A percentile compares a stretch with the other conserved stretches of the same genome.
phyloP scores from a whole-genome alignment of 305 asterid genomes.

The Fraxinus baroniana region DNA sequence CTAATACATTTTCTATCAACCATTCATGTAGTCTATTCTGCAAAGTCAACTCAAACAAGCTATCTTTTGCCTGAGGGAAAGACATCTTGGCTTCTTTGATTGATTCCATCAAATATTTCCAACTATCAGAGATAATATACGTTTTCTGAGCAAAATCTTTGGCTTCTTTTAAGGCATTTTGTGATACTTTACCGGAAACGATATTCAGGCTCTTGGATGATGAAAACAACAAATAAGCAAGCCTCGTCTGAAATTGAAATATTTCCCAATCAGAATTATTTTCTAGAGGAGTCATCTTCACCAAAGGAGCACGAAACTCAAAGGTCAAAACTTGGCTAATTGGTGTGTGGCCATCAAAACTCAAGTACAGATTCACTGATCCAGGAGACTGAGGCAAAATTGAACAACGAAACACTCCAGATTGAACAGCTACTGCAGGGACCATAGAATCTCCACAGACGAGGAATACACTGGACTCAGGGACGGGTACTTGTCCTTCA shows the following conservation, averaged over 20 bases:
- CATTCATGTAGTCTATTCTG: constrained; percentile 74
- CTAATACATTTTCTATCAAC: constrained; percentile 73
- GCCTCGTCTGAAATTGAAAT: constrained; percentile 71
- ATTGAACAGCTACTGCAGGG: constrained; percentile 62
- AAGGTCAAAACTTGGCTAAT: constrained; percentile 71
- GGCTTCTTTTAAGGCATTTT: constrained; percentile 64
- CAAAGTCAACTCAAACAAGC: constrained; percentile 71
- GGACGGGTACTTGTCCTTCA: constrained; percentile 41
- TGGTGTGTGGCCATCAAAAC: constrained; percentile 74
- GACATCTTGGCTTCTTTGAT: constrained; percentile 50
- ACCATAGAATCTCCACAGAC: constrained; percentile 67
- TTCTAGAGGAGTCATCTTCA: constrained; percentile 35
- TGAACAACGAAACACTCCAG: constrained; percentile 79
- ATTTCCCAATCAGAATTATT: constrained; percentile 62
- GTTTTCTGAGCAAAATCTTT: constrained; percentile 58
- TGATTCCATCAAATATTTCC: constrained; percentile 55
- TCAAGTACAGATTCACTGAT: constrained; percentile 60
- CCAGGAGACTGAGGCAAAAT: constrained; percentile 74
- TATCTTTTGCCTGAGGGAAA: constrained; percentile 66
- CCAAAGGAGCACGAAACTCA: constrained; percentile 70
- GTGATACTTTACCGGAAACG: constrained; percentile 53
- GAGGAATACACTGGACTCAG: constrained; percentile 54
- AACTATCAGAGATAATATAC: constrained; percentile 45
- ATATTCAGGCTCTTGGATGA: constrained; percentile 59
- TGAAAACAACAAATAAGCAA: constrained; percentile 77